phyloP scores from a whole-genome alignment of 306 rosid genomes.

The Pterocarpus santalinus region DNA sequence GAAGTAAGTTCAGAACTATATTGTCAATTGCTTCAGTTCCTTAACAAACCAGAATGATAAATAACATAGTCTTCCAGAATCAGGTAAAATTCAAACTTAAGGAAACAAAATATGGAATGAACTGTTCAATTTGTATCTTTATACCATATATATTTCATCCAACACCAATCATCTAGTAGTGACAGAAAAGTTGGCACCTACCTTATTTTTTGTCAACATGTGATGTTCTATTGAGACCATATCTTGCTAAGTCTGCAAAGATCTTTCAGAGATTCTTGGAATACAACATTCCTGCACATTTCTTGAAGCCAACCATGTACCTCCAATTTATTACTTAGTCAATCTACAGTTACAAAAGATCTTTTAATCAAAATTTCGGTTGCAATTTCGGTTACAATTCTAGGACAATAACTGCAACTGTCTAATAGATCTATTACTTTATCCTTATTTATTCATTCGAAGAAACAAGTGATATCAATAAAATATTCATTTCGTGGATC shows the following conservation, averaged over 20 bases:
- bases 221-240: not conserved
- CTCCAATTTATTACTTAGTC: too few species aligned
- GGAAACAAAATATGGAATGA: not conserved
- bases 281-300: not conserved
- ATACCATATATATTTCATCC: not conserved
- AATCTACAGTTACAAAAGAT: not conserved
- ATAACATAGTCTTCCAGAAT: slow-evolving; percentile 2
- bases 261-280: not conserved
- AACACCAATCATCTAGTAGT: not conserved
- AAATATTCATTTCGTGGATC: too few species aligned
- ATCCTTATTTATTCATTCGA: not conserved
- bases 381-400: not conserved
- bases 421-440: not conserved
- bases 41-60: slow-evolving; percentile 29
- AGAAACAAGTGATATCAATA: not conserved
- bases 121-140: not conserved
- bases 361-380: not conserved
- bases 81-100: not conserved
- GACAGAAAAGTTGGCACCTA: slow-evolving; percentile 5
- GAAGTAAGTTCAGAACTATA: slow-evolving; percentile 30
- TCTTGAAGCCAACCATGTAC: not conserved
- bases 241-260: not conserved
- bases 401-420: not conserved
- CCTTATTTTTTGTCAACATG: slow-evolving; percentile 51
- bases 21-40: slow-evolving; percentile 51